Evolutionary conservation across 2,329 filamentous ascomycete genomes (phyloP).

Genomic region (Blastomyces parvus): DNA sequence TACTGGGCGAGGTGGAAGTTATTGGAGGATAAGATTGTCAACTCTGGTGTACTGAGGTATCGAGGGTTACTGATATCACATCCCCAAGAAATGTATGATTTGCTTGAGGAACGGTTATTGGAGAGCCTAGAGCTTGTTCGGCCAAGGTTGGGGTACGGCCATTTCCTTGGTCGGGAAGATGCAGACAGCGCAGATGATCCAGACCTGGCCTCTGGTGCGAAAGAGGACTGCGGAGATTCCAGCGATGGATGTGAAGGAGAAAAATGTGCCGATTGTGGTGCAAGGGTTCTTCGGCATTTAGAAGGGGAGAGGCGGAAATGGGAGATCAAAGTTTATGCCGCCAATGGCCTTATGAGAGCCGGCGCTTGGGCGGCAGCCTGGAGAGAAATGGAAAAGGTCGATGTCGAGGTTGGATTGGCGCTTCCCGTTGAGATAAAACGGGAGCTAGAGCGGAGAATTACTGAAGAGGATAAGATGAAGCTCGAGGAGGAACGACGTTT

Average conservation of each 20-base stretch:
- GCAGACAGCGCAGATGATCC: constrained; percentile 22
- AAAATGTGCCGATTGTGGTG: constrained; percentile 43
- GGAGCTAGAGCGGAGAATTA: constrained; percentile 38
- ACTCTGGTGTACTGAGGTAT: constrained; percentile 46
- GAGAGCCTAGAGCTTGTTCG: constrained; percentile 50
- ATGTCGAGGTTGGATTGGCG: constrained; percentile 77
- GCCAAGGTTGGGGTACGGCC: constrained; percentile 49
- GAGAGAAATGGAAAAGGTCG: constrained; percentile 97
- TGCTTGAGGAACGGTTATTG: constrained; percentile 52
- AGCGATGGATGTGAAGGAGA: constrained; percentile 28
- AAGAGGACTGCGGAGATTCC: constrained; percentile 25
- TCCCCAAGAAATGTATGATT: constrained; percentile 52
- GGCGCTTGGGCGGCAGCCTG: constrained; percentile 90
- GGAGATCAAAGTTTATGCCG: constrained; percentile 78
- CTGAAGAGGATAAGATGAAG: constrained; percentile 32
- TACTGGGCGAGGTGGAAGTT: constrained; percentile 42
- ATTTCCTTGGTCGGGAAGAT: constrained; percentile 41
- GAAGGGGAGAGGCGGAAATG: constrained; percentile 44
- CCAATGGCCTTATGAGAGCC: constrained; percentile 85
- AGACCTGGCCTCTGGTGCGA: constrained; percentile 27
- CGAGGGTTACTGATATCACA: constrained; percentile 54
- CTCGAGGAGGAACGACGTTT: constrained; percentile 17
- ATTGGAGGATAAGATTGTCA: constrained; percentile 44
- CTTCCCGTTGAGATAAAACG: constrained; percentile 45
- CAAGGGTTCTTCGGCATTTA: constrained; percentile 37